Percentiles rank a stretch among this genome's conserved stretches.
Evolutionary conservation across 1,284 basidiomycete species (phyloP).

Genomic region (Trichosporon sp.): DNA sequence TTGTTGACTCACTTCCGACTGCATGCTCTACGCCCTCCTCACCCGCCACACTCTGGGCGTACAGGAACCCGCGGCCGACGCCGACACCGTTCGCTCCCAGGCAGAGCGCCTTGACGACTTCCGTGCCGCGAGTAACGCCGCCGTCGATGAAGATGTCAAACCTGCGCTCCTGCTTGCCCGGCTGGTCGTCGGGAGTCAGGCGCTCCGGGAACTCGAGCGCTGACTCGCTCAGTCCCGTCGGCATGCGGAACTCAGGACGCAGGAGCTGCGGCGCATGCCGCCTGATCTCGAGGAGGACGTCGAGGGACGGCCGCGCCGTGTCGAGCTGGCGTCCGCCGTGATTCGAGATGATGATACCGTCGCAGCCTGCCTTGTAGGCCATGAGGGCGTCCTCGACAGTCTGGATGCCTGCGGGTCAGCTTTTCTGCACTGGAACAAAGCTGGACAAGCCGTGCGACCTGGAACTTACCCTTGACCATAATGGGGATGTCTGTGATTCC

Average conservation of each 20-base stretch:
- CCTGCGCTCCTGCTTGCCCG: conserved; percentile 6
- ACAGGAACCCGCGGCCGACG: conserved; percentile 82
- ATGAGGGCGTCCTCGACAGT: conserved; percentile 51
- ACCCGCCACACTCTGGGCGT: conserved; percentile 84
- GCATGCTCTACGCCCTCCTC: conserved; percentile 71
- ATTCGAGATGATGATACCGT: conserved; percentile 52
- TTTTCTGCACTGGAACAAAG: no score
- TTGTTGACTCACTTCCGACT: conserved; percentile 48
- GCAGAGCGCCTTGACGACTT: conserved; percentile 85
- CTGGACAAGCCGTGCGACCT: conserved; percentile 20
- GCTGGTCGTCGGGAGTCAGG: conserved; percentile 49
- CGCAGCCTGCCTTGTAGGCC: conserved; percentile 48
- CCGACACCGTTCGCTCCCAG: conserved; percentile 86
- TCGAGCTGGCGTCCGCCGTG: conserved; percentile 52
- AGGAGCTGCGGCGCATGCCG: conserved; percentile 41
- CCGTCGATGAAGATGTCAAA: conserved; percentile 80
- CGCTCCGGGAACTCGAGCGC: conserved; percentile 62
- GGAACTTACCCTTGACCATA: conserved; percentile 62
- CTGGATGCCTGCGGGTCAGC: conserved; percentile 51
- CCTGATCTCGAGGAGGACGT: conserved; percentile 68
- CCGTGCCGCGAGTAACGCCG: conserved; percentile 77
- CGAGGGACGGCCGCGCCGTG: conserved; percentile 61
- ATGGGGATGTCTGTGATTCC: conserved; percentile 71
- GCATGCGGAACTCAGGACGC: conserved; percentile 34
- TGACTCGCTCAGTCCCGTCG: conserved; percentile 27